phyloP scores from a whole-genome alignment of 139 green algal species.

The Nannochloris sp. region DNA sequence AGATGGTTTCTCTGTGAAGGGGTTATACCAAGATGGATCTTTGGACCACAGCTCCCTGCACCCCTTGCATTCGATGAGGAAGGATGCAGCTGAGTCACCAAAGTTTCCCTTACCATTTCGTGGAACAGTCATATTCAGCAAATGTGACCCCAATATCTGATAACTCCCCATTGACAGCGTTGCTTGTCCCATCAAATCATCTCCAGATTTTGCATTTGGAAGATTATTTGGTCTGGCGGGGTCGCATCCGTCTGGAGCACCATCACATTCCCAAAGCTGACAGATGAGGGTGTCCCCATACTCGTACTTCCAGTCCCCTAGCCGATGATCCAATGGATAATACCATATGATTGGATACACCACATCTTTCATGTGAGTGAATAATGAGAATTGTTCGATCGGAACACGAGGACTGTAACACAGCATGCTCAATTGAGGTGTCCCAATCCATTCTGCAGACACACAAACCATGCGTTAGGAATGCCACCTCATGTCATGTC shows the following conservation, averaged over 20 bases:
- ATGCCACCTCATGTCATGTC: too few relatives aligned
- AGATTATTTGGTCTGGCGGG: slow-evolving; percentile 7
- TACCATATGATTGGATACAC: slow-evolving; percentile 8
- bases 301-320: slow-evolving; percentile 15
- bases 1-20: background rate
- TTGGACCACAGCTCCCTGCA: background rate
- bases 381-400: background rate
- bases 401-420: slow-evolving; percentile 7
- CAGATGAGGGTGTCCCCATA: slow-evolving; percentile 13
- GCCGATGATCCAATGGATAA: slow-evolving; percentile 4
- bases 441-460: slow-evolving; percentile 2
- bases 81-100: background rate
- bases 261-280: slow-evolving; percentile 28
- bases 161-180: background rate
- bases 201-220: slow-evolving; percentile 11
- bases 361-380: slow-evolving; percentile 11
- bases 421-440: slow-evolving; percentile 9
- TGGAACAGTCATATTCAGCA: slow-evolving; percentile 9
- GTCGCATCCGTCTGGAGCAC: slow-evolving; percentile 13
- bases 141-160: background rate
- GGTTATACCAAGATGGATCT: slow-evolving; percentile 3
- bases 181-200: slow-evolving; percentile 19
- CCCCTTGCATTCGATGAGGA: slow-evolving; percentile 2
- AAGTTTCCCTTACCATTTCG: background rate
- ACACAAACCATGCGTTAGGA: background rate